Evolutionary conservation across 2,329 filamentous ascomycete genomes (phyloP), one percentile per base, ranked within the genome.

Genomic region (Diaporthe destruens): DNA sequence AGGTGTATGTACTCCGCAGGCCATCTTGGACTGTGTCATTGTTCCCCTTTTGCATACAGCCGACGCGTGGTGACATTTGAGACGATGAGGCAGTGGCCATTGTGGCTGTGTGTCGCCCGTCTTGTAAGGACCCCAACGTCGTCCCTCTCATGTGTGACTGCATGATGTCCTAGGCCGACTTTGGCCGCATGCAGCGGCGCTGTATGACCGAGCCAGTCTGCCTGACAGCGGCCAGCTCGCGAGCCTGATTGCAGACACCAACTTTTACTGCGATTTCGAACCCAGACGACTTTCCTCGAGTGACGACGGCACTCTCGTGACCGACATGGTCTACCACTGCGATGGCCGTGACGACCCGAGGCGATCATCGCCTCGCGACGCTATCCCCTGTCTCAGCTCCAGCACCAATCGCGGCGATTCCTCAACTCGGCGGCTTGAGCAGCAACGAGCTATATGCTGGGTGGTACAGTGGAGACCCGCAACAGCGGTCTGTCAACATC

Each of bases 271-370:
- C 34, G 29, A 25, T 23, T 23, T 44, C 23, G 7, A 11, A 23
- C n/a, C 3, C 25, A 5, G 12, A 29, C 1, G 5, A 6, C n/a
- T 29, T 20, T 20, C 20, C n/a, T 42, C 34, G 12, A 23, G 12
- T 29, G 7, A 36, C 42, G 23, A 12, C 12, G 7, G 5, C 5
- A 42, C 16, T 44, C 16, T 39, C 16, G 20, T 23, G n/a, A 1
- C 3, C 11, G 36, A 16, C 9, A 59, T 44, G 55, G 6, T 25
- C n/a, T 25, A 12, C 55, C 4, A 6, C n/a, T 7, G 55, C n/a
- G 23, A 59, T 59, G 56, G 56, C 56, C 25, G 20, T 42, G 56
- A 44, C 56, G 16, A 42, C 36, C 36, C 36, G 56, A 18, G 34
- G 23, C 8, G 36, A 29, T 42, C 6, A 42, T 23, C n/a, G 18